A percentile compares a stretch with the other conserved stretches of the same genome.
phyloP scores from a whole-genome alignment of 2,329 filamentous ascomycete species.

The Cladophialophora exuberans region DNA sequence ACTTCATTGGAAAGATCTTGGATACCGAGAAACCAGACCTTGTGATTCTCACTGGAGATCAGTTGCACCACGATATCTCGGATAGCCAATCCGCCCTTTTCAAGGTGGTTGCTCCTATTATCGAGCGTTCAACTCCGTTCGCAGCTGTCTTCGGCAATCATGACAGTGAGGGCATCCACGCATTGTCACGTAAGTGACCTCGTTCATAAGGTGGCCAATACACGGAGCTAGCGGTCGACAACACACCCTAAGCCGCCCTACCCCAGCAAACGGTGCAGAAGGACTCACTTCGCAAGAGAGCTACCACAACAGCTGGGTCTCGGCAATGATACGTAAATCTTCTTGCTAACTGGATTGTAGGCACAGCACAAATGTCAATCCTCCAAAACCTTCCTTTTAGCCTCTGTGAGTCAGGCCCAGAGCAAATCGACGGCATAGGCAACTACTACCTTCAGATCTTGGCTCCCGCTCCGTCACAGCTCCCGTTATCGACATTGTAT shows the following conservation, averaged over 20 bases:
- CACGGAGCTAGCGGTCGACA: too few species aligned
- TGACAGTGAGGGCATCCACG: slow-evolving; percentile 31
- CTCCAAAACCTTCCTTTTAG: slow-evolving; percentile 29
- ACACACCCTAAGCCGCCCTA: slow-evolving; percentile 7
- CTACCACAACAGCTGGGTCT: slow-evolving; percentile 33
- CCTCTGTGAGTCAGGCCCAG: slow-evolving; percentile 16
- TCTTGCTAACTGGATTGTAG: slow-evolving; percentile 40
- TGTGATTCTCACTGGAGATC: slow-evolving; percentile 26
- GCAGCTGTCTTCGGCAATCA: slow-evolving; percentile 18
- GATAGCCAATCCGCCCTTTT: slow-evolving; percentile 40
- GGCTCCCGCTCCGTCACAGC: slow-evolving; percentile 30
- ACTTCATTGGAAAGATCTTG: slow-evolving; percentile 22
- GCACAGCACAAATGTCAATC: slow-evolving; percentile 36
- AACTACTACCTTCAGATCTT: slow-evolving; percentile 34
- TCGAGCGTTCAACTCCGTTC: slow-evolving; percentile 15
- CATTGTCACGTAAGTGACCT: slow-evolving; percentile 42
- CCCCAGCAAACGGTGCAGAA: slow-evolving; percentile 31
- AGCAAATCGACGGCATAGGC: slow-evolving; percentile 35
- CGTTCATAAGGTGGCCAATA: too few species aligned
- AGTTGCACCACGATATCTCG: slow-evolving; percentile 31
- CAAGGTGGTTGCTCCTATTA: slow-evolving; percentile 14
- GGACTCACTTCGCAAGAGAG: slow-evolving; percentile 27
- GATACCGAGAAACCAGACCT: slow-evolving; percentile 24
- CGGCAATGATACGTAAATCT: slow-evolving; percentile 33
- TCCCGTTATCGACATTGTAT: slow-evolving; percentile 37